These are phyloP conservation scores for Myxozyma geophila DNA, from an alignment of 805 yeast genomes.

Conservation along the genomic window DNA sequence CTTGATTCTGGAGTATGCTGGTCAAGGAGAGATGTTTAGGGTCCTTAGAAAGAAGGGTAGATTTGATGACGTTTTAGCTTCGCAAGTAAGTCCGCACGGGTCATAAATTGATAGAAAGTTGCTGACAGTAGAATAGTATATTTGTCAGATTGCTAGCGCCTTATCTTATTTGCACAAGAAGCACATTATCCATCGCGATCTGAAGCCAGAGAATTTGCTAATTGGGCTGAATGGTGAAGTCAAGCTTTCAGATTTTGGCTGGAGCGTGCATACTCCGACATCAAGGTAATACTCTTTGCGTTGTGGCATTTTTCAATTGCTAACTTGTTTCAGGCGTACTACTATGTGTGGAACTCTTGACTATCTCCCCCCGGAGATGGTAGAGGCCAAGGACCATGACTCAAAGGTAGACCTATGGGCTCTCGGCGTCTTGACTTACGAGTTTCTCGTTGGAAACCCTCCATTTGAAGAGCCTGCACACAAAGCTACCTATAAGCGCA, in stretches of 20 bases:
- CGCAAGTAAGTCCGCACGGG: constrained; percentile 47
- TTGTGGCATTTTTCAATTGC: background rate
- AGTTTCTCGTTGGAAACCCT: constrained; percentile 83
- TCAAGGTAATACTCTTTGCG: constrained; percentile 37
- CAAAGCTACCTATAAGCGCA: constrained; percentile 73
- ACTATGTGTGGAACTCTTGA: constrained; percentile 96
- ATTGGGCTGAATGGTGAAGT: constrained; percentile 75
- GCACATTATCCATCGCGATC: constrained; percentile 86
- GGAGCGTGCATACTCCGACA: constrained; percentile 78
- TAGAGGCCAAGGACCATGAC: constrained; percentile 79
- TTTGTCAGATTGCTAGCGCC: constrained; percentile 82
- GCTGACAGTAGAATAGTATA: constrained; percentile 52
- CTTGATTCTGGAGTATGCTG: constrained; percentile 79
- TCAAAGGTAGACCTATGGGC: constrained; percentile 89
- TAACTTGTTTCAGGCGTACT: constrained; percentile 52
- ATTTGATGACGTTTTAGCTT: constrained; percentile 73
- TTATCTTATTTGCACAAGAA: constrained; percentile 75
- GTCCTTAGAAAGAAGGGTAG: constrained; percentile 67
- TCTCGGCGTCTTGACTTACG: constrained; percentile 83
- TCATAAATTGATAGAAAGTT: background rate
- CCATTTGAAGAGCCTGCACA: constrained; percentile 90
- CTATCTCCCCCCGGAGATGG: constrained; percentile 94
- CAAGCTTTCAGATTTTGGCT: constrained; percentile 92
- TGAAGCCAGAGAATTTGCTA: constrained; percentile 91
- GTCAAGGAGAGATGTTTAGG: constrained; percentile 84